phyloP scores from a whole-genome alignment of 2,329 filamentous ascomycete species.

The Aureobasidium sp. region DNA sequence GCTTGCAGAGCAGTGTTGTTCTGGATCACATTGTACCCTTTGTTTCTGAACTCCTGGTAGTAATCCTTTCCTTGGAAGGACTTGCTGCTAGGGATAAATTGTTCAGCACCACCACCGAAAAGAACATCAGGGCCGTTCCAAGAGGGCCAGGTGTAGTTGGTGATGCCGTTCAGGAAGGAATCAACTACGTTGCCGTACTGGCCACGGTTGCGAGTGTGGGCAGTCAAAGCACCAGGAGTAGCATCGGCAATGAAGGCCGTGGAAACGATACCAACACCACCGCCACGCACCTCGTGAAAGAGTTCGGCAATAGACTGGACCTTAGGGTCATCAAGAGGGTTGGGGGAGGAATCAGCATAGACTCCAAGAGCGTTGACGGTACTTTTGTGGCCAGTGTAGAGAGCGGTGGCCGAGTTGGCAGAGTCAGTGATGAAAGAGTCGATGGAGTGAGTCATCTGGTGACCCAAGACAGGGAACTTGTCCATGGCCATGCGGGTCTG shows the following conservation, averaged over 20 bases:
- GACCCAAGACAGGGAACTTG: constrained; percentile 73
- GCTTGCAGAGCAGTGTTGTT: constrained; percentile 64
- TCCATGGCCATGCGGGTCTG: constrained; percentile 64
- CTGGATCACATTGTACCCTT: constrained; percentile 61
- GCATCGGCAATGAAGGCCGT: constrained; percentile 79
- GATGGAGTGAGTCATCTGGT: constrained; percentile 83
- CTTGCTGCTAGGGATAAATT: constrained; percentile 53
- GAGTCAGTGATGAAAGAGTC: constrained; percentile 81
- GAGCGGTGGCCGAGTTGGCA: constrained; percentile 72
- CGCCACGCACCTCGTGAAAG: constrained; percentile 59
- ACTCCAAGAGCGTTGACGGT: constrained; percentile 76
- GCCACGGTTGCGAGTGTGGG: constrained; percentile 62
- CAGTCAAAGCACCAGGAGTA: constrained; percentile 66
- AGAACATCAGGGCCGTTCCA: constrained; percentile 69
- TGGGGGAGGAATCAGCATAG: constrained; percentile 67
- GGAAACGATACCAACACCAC: constrained; percentile 55
- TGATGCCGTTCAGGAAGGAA: constrained; percentile 64
- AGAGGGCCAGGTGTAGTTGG: constrained; percentile 74
- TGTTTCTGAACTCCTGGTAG: constrained; percentile 59
- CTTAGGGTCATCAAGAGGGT: constrained; percentile 74
- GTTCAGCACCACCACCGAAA: constrained; percentile 75
- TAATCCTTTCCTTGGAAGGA: constrained; percentile 68
- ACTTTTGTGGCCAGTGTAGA: constrained; percentile 78
- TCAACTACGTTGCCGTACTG: constrained; percentile 67
- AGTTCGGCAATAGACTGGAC: constrained; percentile 76